Base-by-base conservation (phyloP, 2,329 filamentous ascomycete genomes). In the Nemania bipapillata region DNA sequence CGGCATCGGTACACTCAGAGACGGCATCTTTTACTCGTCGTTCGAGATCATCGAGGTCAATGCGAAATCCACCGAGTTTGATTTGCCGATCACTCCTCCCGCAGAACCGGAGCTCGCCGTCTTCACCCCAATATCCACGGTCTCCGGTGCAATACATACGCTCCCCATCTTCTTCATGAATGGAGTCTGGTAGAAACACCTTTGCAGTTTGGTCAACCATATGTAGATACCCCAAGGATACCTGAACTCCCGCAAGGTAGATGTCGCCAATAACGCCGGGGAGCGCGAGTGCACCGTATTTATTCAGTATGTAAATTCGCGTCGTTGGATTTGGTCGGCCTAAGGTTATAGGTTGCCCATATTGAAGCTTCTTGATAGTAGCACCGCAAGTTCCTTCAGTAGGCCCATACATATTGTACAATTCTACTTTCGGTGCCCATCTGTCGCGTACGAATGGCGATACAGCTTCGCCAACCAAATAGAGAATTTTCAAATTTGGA, bases 191-290 rank as follows among this genome's bases (percentile, higher is more conserved):
- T 12, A 52, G 30, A 20, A 64, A 64, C 6, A 40, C n/a, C 5
- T 7, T 3, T 8, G 26, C 72, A n/a, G 50, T 66, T 12, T 49
- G n/a, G 1, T 20, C 20, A 0, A 77, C 73, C n/a, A 61, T 32
- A 30, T 74, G 74, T 15, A 83, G 65, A 69, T 86, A 86, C 2
- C 83, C 82, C 2, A 30, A 50, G 0, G 80, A 65, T 1, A 85
- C 78, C 65, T 85, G 83, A 0, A 83, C 74, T 3, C 83, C 83
- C 1, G 82, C 79, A 2, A 83, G 69, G 60, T 77, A 81, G 4
- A 85, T 79, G 65, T 84, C 79, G 0, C 83, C 83, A 24, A 81
- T 72, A 0, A 76, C 76, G 0, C 81, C 82, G 0, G 66, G 72
- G 4, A 80, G 80, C 0, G 72, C 65, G 2, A 79, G 74, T 1